Evolutionary conservation across 2,329 filamentous ascomycete species (phyloP).

Genomic region (Mycosphaerella sp.): DNA sequence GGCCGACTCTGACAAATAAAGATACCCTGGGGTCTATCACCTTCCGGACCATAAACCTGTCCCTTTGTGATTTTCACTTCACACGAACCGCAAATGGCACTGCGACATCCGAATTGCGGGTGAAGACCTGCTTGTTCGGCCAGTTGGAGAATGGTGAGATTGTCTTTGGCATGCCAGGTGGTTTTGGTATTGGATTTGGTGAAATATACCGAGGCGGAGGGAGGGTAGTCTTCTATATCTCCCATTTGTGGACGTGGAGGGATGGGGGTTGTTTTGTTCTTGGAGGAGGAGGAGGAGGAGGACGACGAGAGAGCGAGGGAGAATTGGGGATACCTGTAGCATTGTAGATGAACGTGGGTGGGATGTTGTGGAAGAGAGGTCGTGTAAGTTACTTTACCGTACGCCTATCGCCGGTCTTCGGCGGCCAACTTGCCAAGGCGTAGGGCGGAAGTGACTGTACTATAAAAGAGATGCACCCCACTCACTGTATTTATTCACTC

Average conservation of each 20-base stretch:
- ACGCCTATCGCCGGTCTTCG: constrained; percentile 7
- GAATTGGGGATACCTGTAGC: no score
- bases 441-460: background rate
- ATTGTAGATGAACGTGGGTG: background rate
- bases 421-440: background rate
- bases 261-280: background rate
- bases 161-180: constrained; percentile 19
- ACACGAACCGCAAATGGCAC: constrained; percentile 23
- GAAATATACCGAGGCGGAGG: constrained; percentile 15
- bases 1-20: constrained; percentile 25
- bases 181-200: constrained; percentile 20
- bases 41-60: constrained; percentile 23
- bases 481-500: no score
- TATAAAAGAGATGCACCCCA: no score
- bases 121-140: constrained; percentile 25
- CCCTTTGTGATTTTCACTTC: constrained; percentile 22
- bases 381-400: background rate
- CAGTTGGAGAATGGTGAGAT: constrained; percentile 23
- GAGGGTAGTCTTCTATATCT: constrained; percentile 21
- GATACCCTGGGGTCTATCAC: constrained; percentile 20
- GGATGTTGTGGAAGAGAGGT: no score
- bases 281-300: no score
- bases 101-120: constrained; percentile 23
- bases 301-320: no score
- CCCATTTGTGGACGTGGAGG: constrained; percentile 2